Evolutionary conservation across 148 eudicot genomes (phyloP), one percentile per base, ranked within the genome.

Genomic region (Spergularia marina): DNA sequence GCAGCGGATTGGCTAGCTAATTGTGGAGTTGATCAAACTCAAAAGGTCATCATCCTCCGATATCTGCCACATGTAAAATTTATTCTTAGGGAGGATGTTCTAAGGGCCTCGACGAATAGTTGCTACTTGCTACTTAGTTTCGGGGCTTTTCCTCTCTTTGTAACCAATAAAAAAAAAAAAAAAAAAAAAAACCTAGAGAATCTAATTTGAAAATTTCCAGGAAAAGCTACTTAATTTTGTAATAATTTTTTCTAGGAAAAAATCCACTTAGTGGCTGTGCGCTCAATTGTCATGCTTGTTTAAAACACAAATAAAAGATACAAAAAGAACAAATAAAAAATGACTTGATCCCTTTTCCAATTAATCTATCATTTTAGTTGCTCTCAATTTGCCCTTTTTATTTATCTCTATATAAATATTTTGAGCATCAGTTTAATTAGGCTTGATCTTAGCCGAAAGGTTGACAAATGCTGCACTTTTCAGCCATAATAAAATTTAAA

Each of bases 401-500:
- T 56, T 1, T 18, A 30, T 30, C 36, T 30, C 36, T 30, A 30
- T 30, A 30, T 30, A 25, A 49, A 70, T 70, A 34, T 10, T 36
- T 8, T 17, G 15, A 18, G 20, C 10, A 16, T 57, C 36, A 21
- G 20, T 51, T n/a, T 20, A 52, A 53, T 30, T 30, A 30, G 36
- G 40, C 52, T 64, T 21, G 70, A 63, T 30, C 68, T 63, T 30
- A 74, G 15, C 53, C 59, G 21, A 75, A 75, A 75, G 78, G 71
- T 40, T 62, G 69, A 76, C 23, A 23, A 4, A 68, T 44, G 3
- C 5, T 68, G 57, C 79, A 76, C 79, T 68, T 76, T 57, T 57
- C 21, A 21, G 65, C 40, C 20, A 44, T 9, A 44, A 65, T 36
- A 39, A 65, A 56, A 73, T 17, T 30, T 44, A 6, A 1, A 44